Percentiles rank a stretch among this genome's conserved stretches.
Conservation (phyloP, 2,329 filamentous ascomycete genomes). For the Hirsutella minnesotensis region DNA sequence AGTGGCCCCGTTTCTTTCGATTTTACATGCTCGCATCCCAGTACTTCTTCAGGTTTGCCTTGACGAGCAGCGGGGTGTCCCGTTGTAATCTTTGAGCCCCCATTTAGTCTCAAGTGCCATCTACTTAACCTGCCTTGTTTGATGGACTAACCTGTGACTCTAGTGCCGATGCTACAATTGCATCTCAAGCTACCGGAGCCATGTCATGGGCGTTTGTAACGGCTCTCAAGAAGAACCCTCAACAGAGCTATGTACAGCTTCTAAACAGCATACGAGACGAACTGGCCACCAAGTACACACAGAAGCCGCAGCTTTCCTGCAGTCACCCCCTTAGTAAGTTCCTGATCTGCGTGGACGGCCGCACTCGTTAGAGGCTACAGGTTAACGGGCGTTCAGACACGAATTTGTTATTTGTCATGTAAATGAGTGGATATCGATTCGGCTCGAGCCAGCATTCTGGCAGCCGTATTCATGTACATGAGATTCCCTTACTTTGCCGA, state of each 20-base stretch:
- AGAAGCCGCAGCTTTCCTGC: constrained; percentile 94
- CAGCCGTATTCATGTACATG: not conserved
- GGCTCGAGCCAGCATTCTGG: not conserved
- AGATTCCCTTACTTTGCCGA: not conserved
- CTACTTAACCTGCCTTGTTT: not conserved
- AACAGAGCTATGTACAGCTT: constrained; percentile 95
- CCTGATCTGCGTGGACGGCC: not conserved
- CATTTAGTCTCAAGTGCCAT: no score
- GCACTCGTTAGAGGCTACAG: not conserved
- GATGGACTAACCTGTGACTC: not conserved
- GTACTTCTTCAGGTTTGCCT: no score
- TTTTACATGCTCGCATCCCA: not conserved
- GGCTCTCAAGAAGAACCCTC: constrained; percentile 88
- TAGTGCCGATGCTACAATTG: constrained; percentile 87
- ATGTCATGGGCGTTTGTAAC: constrained; percentile 98
- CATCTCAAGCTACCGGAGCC: constrained; percentile 81
- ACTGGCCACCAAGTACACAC: constrained; percentile 72
- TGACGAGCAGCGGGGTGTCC: no score
- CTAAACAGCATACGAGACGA: constrained; percentile 95
- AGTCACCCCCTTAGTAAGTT: constrained; percentile 86
- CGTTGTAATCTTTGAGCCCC: no score
- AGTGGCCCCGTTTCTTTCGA: constrained; percentile 29
- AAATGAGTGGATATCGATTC: constrained; percentile 11
- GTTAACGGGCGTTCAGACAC: constrained; percentile 31
- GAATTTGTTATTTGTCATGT: constrained; percentile 52